These are phyloP conservation scores for Boletus sensibilis DNA, from an alignment of 768 basidiomycete genomes.

Conservation along the genomic window DNA sequence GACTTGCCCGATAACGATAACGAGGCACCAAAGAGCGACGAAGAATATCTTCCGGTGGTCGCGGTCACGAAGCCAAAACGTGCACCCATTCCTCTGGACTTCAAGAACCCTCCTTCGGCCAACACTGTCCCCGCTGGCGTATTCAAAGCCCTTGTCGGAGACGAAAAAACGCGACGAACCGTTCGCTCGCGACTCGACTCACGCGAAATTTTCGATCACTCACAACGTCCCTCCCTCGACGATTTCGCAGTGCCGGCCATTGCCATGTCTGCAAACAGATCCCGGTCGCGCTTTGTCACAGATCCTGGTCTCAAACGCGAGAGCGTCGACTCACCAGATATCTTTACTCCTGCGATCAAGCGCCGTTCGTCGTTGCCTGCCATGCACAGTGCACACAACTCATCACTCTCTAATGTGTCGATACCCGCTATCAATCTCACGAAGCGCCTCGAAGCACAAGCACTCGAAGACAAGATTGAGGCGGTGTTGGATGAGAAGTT, in stretches of 20 bases:
- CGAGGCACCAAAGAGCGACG: constrained; percentile 18
- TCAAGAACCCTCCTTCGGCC: constrained; percentile 58
- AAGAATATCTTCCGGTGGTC: constrained; percentile 12
- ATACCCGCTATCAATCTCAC: constrained; percentile 51
- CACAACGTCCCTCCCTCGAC: constrained; percentile 71
- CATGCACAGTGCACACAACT: constrained; percentile 45
- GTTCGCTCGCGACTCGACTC: constrained; percentile 80
- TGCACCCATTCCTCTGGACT: constrained; percentile 78
- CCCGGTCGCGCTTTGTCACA: constrained; percentile 53
- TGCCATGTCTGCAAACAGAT: constrained; percentile 56
- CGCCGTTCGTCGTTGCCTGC: constrained; percentile 60
- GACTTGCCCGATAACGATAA: constrained; percentile 4
- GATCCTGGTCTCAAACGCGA: constrained; percentile 49
- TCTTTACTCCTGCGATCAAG: constrained; percentile 44
- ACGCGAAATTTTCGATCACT: constrained; percentile 69
- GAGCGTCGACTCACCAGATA: constrained; percentile 35
- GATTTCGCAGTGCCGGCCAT: constrained; percentile 70
- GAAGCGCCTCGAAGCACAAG: constrained; percentile 56
- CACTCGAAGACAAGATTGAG: constrained; percentile 60
- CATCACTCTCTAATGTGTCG: constrained; percentile 45
- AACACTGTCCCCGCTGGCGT: constrained; percentile 84
- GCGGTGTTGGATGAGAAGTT: constrained; percentile 71
- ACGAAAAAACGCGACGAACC: constrained; percentile 65
- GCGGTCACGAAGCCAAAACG: constrained; percentile 47
- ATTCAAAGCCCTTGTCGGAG: constrained; percentile 74